Evolutionary conservation across 164 flowering plant genomes (phyloP).

Genomic region (Vitis cinerea): DNA sequence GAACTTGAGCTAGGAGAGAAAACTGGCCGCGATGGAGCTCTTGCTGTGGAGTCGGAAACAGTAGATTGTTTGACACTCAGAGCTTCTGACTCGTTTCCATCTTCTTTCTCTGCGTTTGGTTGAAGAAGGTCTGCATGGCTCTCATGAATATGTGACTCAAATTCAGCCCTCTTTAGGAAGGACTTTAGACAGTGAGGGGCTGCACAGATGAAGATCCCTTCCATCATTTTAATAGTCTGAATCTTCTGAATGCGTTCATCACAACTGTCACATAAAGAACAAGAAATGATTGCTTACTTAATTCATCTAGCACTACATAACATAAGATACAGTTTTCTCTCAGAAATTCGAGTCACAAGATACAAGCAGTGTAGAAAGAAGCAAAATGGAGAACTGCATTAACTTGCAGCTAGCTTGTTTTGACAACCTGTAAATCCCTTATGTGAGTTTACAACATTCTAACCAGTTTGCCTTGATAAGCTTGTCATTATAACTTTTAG

Average conservation of each 20-base stretch:
- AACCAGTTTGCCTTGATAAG: no score
- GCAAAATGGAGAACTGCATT: no score
- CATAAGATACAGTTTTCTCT: no score
- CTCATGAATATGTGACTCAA: conserved; percentile 79
- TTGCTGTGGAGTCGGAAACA: conserved; percentile 62
- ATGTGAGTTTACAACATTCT: no score
- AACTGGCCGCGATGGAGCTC: conserved; percentile 48
- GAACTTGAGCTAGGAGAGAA: conserved; percentile 60
- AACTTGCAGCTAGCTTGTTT: no score
- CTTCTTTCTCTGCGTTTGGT: conserved; percentile 62
- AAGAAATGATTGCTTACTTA: neutral
- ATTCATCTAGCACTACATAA: neutral
- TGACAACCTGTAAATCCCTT: no score
- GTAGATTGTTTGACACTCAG: conserved; percentile 49
- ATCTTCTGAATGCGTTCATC: conserved; percentile 96
- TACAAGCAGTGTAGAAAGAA: no score
- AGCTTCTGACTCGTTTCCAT: conserved; percentile 61
- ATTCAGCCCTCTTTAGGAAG: conserved; percentile 70
- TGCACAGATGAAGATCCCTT: conserved; percentile 92
- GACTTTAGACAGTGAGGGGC: conserved; percentile 98
- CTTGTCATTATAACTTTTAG: no score
- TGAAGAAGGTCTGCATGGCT: conserved; percentile 76
- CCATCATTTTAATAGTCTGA: conserved; percentile 94
- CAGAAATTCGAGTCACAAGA: no score
- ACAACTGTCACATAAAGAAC: conserved; percentile 47